Percentiles rank a stretch among this genome's conserved stretches.
phyloP scores from a whole-genome alignment of 108 stramenopile genomes.

The Cylindrotheca closterium region DNA sequence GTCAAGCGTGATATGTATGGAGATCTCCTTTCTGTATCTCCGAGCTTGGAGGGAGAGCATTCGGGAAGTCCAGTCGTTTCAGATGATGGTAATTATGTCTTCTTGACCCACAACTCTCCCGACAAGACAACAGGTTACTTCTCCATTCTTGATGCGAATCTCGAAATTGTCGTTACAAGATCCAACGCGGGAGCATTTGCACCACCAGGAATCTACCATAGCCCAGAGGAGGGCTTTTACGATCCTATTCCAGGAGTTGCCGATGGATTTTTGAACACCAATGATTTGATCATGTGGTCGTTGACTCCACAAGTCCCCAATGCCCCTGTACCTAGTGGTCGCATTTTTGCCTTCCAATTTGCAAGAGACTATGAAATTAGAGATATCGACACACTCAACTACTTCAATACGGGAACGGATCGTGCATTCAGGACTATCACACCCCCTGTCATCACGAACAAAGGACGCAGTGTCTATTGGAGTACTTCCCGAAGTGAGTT shows the following conservation, averaged over 20 bases:
- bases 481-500: conserved; percentile 16
- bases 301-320: neutral
- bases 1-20: conserved; percentile 28
- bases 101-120: conserved; percentile 41
- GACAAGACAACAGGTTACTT: conserved; percentile 32
- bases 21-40: conserved; percentile 28
- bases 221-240: conserved; percentile 33
- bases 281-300: conserved; percentile 20
- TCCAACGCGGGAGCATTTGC: conserved; percentile 14
- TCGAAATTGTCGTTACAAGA: conserved; percentile 10
- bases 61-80: conserved; percentile 38
- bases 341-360: conserved; percentile 32
- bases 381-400: neutral
- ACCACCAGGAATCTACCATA: conserved; percentile 23
- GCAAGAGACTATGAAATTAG: conserved; percentile 6
- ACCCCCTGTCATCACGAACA: conserved; percentile 16
- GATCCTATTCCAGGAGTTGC: conserved; percentile 10
- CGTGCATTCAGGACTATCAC: conserved; percentile 21
- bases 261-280: conserved; percentile 26
- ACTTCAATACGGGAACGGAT: neutral
- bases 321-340: conserved; percentile 8
- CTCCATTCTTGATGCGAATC: conserved; percentile 23
- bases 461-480: conserved; percentile 18
- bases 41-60: conserved; percentile 26
- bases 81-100: conserved; percentile 40